Evolutionary conservation across 768 basidiomycete species (phyloP).

Genomic region (Auriscalpium microsporum): DNA sequence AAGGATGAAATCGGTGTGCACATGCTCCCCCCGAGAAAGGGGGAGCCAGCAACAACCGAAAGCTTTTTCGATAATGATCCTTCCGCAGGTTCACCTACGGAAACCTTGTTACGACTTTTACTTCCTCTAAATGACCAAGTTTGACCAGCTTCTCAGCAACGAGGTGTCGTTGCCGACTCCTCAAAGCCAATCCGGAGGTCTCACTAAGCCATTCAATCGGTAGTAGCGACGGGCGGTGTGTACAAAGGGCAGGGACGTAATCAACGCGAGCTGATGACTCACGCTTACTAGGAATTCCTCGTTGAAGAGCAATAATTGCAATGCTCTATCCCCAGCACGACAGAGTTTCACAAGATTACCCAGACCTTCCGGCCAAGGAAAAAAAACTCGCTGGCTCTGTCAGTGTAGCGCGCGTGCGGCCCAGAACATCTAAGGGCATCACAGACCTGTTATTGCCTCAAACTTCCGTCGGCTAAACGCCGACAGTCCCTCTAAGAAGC

Average conservation of each 20-base stretch:
- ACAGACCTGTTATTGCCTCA: slow-evolving; percentile 8
- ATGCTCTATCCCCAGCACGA: slow-evolving; percentile 84
- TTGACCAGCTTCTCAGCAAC: no score
- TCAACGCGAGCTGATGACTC: slow-evolving; percentile 85
- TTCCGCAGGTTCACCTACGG: no score
- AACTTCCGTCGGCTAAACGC: no score
- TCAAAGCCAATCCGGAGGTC: slow-evolving; percentile 72
- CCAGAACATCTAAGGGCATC: slow-evolving; percentile 49
- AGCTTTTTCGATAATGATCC: no score
- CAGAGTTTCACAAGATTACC: slow-evolving; percentile 75
- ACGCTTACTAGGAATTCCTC: slow-evolving; percentile 85
- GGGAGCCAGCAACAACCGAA: no score
- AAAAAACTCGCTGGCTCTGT: slow-evolving; percentile 80
- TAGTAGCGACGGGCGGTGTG: slow-evolving; percentile 87
- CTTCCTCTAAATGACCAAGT: no score
- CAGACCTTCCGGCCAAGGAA: slow-evolving; percentile 70
- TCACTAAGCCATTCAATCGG: slow-evolving; percentile 89
- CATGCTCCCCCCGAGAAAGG: no score
- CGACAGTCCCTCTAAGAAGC: no score
- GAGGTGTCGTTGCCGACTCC: slow-evolving; percentile 43
- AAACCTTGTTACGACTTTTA: no score
- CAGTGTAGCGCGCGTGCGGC: slow-evolving; percentile 84
- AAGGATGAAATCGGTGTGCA: no score
- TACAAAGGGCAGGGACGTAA: slow-evolving; percentile 89
- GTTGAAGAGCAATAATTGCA: slow-evolving; percentile 91